phyloP scores from a whole-genome alignment of 2,329 filamentous ascomycete species.

The Ambrosiella cleistominuta region DNA sequence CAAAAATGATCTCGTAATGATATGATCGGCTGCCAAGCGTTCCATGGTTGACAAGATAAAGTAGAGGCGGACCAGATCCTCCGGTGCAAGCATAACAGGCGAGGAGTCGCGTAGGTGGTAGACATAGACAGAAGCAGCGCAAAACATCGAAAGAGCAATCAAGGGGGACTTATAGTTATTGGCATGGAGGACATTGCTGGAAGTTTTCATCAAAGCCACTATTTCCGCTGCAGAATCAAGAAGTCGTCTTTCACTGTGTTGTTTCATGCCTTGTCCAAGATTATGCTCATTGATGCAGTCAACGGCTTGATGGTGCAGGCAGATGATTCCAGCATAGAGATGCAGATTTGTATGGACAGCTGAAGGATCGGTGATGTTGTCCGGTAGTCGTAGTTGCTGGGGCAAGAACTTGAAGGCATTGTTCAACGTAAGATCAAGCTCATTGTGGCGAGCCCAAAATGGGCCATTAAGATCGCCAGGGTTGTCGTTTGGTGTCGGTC shows the following conservation, averaged over 20 bases:
- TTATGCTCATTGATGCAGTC: slow-evolving; percentile 59
- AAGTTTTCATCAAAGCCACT: slow-evolving; percentile 22
- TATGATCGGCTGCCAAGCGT: slow-evolving; percentile 52
- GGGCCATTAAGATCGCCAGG: slow-evolving; percentile 55
- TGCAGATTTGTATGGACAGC: slow-evolving; percentile 75
- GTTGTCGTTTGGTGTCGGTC: slow-evolving; percentile 48
- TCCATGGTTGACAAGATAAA: slow-evolving; percentile 68
- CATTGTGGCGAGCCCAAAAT: slow-evolving; percentile 75
- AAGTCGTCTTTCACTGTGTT: slow-evolving; percentile 55
- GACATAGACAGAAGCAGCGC: slow-evolving; percentile 67
- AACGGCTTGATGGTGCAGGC: slow-evolving; percentile 73
- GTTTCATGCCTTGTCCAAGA: slow-evolving; percentile 35
- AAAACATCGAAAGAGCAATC: slow-evolving; percentile 68
- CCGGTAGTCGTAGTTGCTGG: slow-evolving; percentile 52
- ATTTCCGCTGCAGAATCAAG: slow-evolving; percentile 71
- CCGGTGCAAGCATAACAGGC: slow-evolving; percentile 36
- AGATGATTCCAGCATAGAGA: slow-evolving; percentile 74
- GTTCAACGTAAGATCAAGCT: slow-evolving; percentile 63
- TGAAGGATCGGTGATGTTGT: slow-evolving; percentile 48
- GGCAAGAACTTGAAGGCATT: slow-evolving; percentile 67
- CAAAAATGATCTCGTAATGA: slow-evolving; percentile 68
- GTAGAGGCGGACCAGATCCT: slow-evolving; percentile 38
- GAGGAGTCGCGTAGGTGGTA: slow-evolving; percentile 56
- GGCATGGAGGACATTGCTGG: not conserved
- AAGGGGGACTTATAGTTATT: slow-evolving; percentile 31